Evolutionary conservation across 306 rosid species (phyloP), one percentile per base, ranked within the genome.

Genomic region (Calophaca sinica): DNA sequence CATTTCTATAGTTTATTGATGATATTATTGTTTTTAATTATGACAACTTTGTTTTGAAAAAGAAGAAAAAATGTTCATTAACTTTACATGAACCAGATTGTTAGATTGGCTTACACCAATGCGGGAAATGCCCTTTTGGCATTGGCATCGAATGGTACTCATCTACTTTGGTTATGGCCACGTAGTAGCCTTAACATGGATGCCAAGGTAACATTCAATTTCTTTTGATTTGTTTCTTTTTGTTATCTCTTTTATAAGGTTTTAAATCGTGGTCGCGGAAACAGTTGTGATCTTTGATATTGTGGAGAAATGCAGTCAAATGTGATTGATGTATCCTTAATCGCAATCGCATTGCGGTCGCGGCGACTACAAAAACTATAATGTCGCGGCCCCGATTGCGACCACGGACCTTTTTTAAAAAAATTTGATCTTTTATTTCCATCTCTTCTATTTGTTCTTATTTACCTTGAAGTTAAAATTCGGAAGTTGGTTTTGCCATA

Each of bases 141-240:
- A 5, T 75, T 75, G 57, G 31, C 44, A 52, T 52, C 73, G 0
- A 64, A 75, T 53, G 80, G 66, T 41, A 13, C 9, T 64, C 73
- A 75, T 75, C 45, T 53, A 29, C 7, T 28, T 38, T 75, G 73
- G 79, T 1, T 8, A 35, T 75, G 79, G 72, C 53, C 54, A 63
- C 33, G 6, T 8, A 20, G 26, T 20, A 20, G 12, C 42, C 50
- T 48, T 11, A 9, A 38, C 42, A 0, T 20, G 29, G 53, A 62
- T 64, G 45, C 15, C 55, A 75, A 41, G 66, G 80, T 75, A 53
- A 66, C 9, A 64, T 11, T 74, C 48, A 28, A 14, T 41, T n/a
- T 39, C 65, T 28, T 50, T 36, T 62, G 4, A 49, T 62, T 33
- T 62, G 2, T 61, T 74, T 14, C 14, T 59, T 73, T 13, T 33